Conservation (phyloP, 345 rosid genomes). For the Leavenworthia alabamica region DNA sequence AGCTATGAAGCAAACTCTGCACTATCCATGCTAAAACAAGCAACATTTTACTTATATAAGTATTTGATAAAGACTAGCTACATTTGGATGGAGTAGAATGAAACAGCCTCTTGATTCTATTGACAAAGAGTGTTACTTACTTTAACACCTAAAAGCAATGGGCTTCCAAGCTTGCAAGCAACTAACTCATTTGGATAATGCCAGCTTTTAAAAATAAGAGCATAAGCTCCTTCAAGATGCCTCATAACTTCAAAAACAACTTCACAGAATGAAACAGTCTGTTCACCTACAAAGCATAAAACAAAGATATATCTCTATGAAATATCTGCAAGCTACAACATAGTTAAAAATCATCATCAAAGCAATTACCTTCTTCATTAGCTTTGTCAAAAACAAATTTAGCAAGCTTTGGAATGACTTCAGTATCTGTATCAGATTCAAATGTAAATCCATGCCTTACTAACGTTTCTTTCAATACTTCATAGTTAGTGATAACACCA, state of each 20-base stretch:
- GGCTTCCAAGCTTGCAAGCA: slow-evolving; percentile 97
- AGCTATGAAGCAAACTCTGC: not conserved
- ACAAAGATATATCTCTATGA: not conserved
- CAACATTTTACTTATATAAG: not conserved
- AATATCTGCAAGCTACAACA: not conserved
- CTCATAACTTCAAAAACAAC: slow-evolving; percentile 95
- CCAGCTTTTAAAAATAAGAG: slow-evolving; percentile 84
- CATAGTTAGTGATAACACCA: slow-evolving; percentile 80
- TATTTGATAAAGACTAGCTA: not conserved
- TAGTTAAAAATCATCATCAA: not conserved
- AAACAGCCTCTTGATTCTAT: slow-evolving; percentile 2
- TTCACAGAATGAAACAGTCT: slow-evolving; percentile 67
- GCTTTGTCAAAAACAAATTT: slow-evolving; percentile 86
- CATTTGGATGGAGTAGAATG: not conserved
- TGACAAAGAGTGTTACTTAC: slow-evolving; percentile 40
- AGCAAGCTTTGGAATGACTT: slow-evolving; percentile 95
- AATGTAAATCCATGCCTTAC: slow-evolving; percentile 80
- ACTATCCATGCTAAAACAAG: slow-evolving; percentile 4
- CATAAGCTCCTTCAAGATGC: slow-evolving; percentile 98
- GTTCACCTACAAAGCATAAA: slow-evolving; percentile 49
- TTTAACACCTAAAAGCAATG: slow-evolving; percentile 85
- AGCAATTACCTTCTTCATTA: slow-evolving; percentile 64
- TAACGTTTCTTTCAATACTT: slow-evolving; percentile 74
- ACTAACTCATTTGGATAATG: slow-evolving; percentile 92
- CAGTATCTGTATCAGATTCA: slow-evolving; percentile 91